Base-by-base conservation (phyloP, 1,139 yeast genomes). In the Eremothecium coryli region DNA sequence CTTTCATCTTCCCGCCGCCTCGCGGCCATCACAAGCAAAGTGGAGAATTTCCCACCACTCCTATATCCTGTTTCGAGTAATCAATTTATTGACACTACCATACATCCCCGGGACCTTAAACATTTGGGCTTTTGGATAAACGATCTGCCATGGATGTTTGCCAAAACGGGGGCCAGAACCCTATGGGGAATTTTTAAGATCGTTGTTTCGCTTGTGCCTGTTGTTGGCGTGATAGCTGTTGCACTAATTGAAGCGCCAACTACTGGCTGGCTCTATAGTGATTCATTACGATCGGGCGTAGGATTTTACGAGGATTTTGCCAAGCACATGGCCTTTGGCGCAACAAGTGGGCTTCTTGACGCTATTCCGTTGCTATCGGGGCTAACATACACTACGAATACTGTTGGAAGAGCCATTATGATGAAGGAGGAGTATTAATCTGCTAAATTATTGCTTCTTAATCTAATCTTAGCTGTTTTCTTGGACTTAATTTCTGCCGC, bases 311-410 rank as follows among this genome's bases (percentile, higher is more conserved):
- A 27, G 22, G 30, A 27, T 14, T 27, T 17, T 18, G 30, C 30
- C 9, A 16, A 18, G 6, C 17, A 16, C 22, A 16, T 10, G 3
- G 11, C 14, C 5, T 18, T 27, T 16, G 30, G 30, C 14, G 15
- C 17, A 11, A 10, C 15, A 4, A n/a, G 22, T 10, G 22, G 15
- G 5, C 11, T 18, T n/a, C 22, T 27, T n/a, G 30, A 27, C 14
- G 10, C 17, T n/a, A 27, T 27, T 14, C 30, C 30, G n/a, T n/a
- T 17, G 15, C 22, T 27, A 10, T 27, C 30, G n/a, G 30, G 30
- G 9, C 30, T 27, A 18, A 27, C 30, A n/a, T 27, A 16, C 30
- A 27, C 30, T 9, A 27, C 30, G 22, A 27, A 27, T 27, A 16
- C 22, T n/a, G 17, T 27, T 16, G 30, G 15, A 11, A 16, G 22